phyloP scores from a whole-genome alignment of 805 yeast genomes.

The Wickerhamiella nectarea region DNA sequence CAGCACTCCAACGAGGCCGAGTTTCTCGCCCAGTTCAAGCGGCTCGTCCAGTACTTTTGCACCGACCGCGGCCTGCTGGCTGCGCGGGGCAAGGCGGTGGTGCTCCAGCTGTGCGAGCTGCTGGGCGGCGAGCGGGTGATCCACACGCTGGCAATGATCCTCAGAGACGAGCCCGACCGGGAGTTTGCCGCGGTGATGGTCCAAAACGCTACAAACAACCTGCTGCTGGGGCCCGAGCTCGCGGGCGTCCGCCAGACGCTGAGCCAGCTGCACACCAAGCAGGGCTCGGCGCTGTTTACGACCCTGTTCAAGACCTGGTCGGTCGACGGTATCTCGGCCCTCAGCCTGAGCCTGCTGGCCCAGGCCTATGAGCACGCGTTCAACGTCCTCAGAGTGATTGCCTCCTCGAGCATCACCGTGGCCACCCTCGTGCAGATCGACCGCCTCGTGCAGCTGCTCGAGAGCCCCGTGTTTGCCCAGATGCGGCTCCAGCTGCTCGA shows the following conservation, averaged over 20 bases:
- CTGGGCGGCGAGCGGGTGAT: slow-evolving; percentile 74
- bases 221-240: slow-evolving; percentile 77
- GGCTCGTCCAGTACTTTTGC: slow-evolving; percentile 55
- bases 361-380: slow-evolving; percentile 82
- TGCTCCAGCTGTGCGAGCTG: slow-evolving; percentile 69
- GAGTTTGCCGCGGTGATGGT: slow-evolving; percentile 69
- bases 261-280: slow-evolving; percentile 41
- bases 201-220: slow-evolving; percentile 73
- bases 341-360: slow-evolving; percentile 72
- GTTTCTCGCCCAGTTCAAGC: slow-evolving; percentile 60
- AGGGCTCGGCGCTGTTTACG: slow-evolving; percentile 58
- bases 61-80: slow-evolving; percentile 54
- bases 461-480: slow-evolving; percentile 83
- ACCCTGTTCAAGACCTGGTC: slow-evolving; percentile 83
- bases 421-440: slow-evolving; percentile 76
- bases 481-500: slow-evolving; percentile 78
- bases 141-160: slow-evolving; percentile 61
- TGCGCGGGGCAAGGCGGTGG: slow-evolving; percentile 65
- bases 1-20: slow-evolving; percentile 58
- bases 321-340: slow-evolving; percentile 74
- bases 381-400: slow-evolving; percentile 64
- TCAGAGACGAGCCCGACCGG: slow-evolving; percentile 45
- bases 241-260: slow-evolving; percentile 53
- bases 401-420: slow-evolving; percentile 68
- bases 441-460: slow-evolving; percentile 74